Percentiles rank a stretch among this genome's conserved stretches.
These are phyloP conservation scores for Acrocalymma vagum DNA, from an alignment of 2,329 filamentous ascomycete species.

Conservation along the genomic window DNA sequence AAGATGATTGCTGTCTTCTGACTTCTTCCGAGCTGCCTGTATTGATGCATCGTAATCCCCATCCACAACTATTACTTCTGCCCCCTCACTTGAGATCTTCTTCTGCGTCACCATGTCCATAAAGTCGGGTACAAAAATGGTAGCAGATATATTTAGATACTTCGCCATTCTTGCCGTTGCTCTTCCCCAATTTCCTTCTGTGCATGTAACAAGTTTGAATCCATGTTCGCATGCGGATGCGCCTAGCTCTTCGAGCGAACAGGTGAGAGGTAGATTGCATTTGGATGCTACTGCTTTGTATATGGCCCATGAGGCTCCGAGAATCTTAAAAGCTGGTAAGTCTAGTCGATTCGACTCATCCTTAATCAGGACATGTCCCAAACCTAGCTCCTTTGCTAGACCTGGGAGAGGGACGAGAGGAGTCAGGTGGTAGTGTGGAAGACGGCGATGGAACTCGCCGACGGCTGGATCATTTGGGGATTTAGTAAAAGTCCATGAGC, in stretches of 20 bases:
- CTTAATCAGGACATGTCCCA: conserved; percentile 68
- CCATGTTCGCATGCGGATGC: conserved; percentile 20
- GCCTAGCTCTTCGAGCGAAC: conserved; percentile 56
- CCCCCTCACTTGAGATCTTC: conserved; percentile 70
- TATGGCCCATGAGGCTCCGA: conserved; percentile 79
- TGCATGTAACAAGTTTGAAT: conserved; percentile 68
- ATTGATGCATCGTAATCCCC: conserved; percentile 73
- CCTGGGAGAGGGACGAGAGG: conserved; percentile 62
- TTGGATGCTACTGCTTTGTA: conserved; percentile 64
- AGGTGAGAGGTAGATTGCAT: conserved; percentile 54
- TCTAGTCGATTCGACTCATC: conserved; percentile 75
- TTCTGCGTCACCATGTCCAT: conserved; percentile 64
- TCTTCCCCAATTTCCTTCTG: conserved; percentile 80
- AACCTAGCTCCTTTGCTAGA: conserved; percentile 65
- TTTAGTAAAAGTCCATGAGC: conserved; percentile 26
- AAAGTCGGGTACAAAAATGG: conserved; percentile 69
- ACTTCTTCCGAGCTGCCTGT: conserved; percentile 54
- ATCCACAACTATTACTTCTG: conserved; percentile 62
- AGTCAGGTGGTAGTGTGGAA: conserved; percentile 67
- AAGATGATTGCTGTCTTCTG: conserved; percentile 54
- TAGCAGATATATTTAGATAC: conserved; percentile 63
- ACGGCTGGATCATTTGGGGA: conserved; percentile 25
- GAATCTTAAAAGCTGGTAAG: conserved; percentile 80
- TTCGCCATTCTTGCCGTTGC: conserved; percentile 75
- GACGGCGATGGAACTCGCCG: conserved; percentile 62